Evolutionary conservation across 116 monocot species (phyloP), one percentile per base, ranked within the genome.

Genomic region (Papilionanthe hybrid): DNA sequence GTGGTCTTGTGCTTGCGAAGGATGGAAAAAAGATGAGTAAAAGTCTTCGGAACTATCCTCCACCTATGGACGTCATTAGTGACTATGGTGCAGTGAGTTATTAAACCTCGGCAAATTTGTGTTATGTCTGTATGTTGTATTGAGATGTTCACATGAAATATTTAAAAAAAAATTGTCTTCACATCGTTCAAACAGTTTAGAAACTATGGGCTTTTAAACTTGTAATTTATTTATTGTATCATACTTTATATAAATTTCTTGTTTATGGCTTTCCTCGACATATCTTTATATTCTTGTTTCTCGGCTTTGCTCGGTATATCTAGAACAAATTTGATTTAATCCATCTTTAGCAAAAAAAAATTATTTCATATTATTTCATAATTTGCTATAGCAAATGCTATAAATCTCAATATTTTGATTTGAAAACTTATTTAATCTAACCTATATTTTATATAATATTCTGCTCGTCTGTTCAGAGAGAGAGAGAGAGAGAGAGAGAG

Each of bases 21-120:
- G 99, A 99, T 85, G 99, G 99, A 67, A 99, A 99, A 84, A 99
- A 99, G 85, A 99, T 99, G 99, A 95, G 95, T 79, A 99, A 99
- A 84, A 90, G 95, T 77, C 66, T 93, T 65, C 88, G 90, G 2
- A 99, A 99, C 80, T 99, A 91, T 82, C 99, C 99, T 30, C 87
- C 99, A 43, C 93, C 95, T 56, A 95, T 89, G 87, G 95, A 99
- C 71, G 93, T 99, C 71, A 93, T 99, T 50, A 74, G 78, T 82
- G 89, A 91, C 77, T 99, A 93, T 85, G 99, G 99, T 45, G 99
- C 99, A 82, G 99, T 94, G 89, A 82, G 91, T 86, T 60, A 27
- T 27, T 75, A 49, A 73, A 69, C 11, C 69, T 30, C 22, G 2
- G 32, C 60, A 60, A 20, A 60, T 22, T 60, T n/a, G 20, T 23